Conservation (phyloP, 768 basidiomycete genomes). For the Podaxis rugospora region DNA sequence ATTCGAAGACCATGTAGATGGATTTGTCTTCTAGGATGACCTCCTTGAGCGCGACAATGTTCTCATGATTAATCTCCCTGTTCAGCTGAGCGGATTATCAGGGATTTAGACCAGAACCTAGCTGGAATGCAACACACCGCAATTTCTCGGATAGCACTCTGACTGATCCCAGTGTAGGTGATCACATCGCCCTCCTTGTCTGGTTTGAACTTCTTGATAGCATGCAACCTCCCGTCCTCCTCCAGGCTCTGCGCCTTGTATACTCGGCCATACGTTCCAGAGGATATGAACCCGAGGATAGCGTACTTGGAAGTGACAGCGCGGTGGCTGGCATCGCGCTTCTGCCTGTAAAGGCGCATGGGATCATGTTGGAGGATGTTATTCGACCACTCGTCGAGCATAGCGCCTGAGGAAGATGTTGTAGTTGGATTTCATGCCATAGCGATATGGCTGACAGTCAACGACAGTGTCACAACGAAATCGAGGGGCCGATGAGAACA, state of each 20-base stretch:
- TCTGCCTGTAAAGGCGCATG: conserved; percentile 82
- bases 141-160: conserved; percentile 96
- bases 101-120: not conserved
- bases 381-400: conserved; percentile 32
- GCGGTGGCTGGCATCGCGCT: conserved; percentile 64
- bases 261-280: conserved; percentile 97
- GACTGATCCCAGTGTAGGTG: conserved; percentile 96
- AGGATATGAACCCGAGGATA: conserved; percentile 96
- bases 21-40: conserved; percentile 98
- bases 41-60: conserved; percentile 86
- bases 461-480: not conserved
- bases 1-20: conserved; percentile 99
- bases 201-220: conserved; percentile 99
- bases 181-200: conserved; percentile 98
- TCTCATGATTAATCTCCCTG: conserved; percentile 85
- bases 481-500: not conserved
- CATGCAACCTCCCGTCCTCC: conserved; percentile 69
- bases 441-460: not conserved
- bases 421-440: not conserved
- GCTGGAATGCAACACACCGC: conserved; percentile 52
- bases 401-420: not conserved
- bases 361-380: conserved; percentile 62
- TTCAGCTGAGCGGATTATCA: conserved; percentile 56
- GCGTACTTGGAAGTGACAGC: conserved; percentile 79
- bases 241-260: conserved; percentile 90